Base-by-base conservation (phyloP, 176 grass and related monocot genomes). In the Phyllostachys edulis region DNA sequence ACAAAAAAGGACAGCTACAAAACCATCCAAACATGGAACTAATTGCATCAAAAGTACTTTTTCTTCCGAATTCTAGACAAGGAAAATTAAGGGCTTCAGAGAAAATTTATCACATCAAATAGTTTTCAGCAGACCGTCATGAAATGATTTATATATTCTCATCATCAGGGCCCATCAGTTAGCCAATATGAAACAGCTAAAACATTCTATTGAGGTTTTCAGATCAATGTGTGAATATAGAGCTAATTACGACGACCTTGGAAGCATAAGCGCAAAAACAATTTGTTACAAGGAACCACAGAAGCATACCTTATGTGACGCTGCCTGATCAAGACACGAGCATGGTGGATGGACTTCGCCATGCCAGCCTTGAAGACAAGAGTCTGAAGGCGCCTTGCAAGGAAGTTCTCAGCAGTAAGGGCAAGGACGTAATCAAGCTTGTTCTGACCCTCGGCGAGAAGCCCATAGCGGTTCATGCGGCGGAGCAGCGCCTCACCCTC, bases 281-380 rank as follows among this genome's bases (percentile, higher is more conserved):
- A 37, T 17, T 27, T 36, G 18, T 69, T 67, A 36, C 13, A 82
- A 34, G 14, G 9, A 40, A 29, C 0, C 14, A 26, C 5, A 18
- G 26, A 83, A 45, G 12, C 23, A 84, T 66, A 94, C 92, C 92
- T 90, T 79, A 94, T 91, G 24, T 90, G 92, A 34, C 88, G 92
- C n/a, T 94, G 92, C 88, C 86, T 94, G 83, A 94, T 94, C 64
- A 90, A 78, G 47, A 94, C 88, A 64, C 92, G 82, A 11, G 92
- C 88, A 84, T 94, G 92, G 82, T 91, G 92, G 77, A 90, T 94
- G 41, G 92, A 94, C 75, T 94, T 94, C 4, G 88, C 92, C 92
- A 91, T 94, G 16, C 92, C 92, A 85, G 92, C 83, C 92, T 94
- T 94, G 80, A 94, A 94, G 79, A 94, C 92, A 11, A 88, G 92